Base-by-base conservation (phyloP, 176 grass and related monocot species). In the Eragrostis nindensis region DNA sequence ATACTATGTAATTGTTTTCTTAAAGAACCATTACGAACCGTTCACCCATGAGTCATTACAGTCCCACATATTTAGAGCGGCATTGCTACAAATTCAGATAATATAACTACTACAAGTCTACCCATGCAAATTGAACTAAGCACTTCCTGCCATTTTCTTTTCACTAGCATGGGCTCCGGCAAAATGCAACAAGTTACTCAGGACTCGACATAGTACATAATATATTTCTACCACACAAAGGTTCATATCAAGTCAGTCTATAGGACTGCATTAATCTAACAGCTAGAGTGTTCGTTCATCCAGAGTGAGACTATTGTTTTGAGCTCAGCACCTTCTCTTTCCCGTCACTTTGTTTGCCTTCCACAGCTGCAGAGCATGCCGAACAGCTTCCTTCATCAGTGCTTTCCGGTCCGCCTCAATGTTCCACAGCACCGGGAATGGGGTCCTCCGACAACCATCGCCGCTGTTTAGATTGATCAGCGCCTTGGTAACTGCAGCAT, bases 371-470 rank as follows among this genome's bases (percentile, higher is more conserved):
- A 94, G 1, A 40, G 76, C 78, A 65, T 56, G 80, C 66, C 27
- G 66, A 63, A 86, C 65, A 4, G 76, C 85, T 66, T 97, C 91
- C 12, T 70, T 77, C 6, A 64, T 68, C 16, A 54, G 52, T 3
- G 82, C 89, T 54, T 92, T 94, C 30, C 87, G 55, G 10, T 53
- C 83, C 42, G 86, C 62, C 16, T 79, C 67, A 18, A 71, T 43
- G 78, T 94, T 89, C 94, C 94, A 97, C 19, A 97, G 60, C 57
- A 88, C 89, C 11, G 62, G 71, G 24, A 80, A 84, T 13, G 80
- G 75, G 72, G 25, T 70, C 48, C 75, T 87, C 64, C 70, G 68
- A 7, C 74, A 25, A 0, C 78, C 66, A n/a, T 57, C 76, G 19
- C 60, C 54, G 5, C 66, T 82, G 15, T 86, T 85, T 18, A 97